phyloP scores from a whole-genome alignment of 805 yeast species.

The Saccharomycopsis amapae region DNA sequence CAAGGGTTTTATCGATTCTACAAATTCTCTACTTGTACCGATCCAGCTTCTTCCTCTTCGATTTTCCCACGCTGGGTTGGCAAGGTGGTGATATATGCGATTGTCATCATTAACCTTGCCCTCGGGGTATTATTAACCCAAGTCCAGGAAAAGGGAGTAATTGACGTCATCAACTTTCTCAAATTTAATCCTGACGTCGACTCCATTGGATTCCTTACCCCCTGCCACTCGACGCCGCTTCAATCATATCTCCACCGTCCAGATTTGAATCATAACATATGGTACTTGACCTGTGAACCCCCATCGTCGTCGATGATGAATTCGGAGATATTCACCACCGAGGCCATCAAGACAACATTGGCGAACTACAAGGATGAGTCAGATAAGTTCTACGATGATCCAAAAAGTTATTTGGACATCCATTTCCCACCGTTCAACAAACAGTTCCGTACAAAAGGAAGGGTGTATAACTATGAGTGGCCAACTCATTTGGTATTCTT shows the following conservation, averaged over 20 bases:
- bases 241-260: conserved; percentile 71
- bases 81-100: conserved; percentile 23
- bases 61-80: too few species aligned
- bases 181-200: conserved; percentile 34
- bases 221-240: conserved; percentile 98
- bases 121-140: conserved; percentile 48
- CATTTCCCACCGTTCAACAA: conserved; percentile 41
- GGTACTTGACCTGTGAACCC: conserved; percentile 91
- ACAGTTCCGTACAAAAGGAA: conserved; percentile 24
- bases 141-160: conserved; percentile 83
- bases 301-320: conserved; percentile 40
- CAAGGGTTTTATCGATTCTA: conserved; percentile 27
- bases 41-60: not conserved
- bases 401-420: conserved; percentile 44
- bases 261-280: conserved; percentile 39
- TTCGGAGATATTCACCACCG: conserved; percentile 10
- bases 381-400: conserved; percentile 70
- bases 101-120: conserved; percentile 32
- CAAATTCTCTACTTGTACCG: not conserved
- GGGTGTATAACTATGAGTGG: conserved; percentile 42
- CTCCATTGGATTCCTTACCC: conserved; percentile 78
- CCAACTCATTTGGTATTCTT: conserved; percentile 71
- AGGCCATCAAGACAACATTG: conserved; percentile 24
- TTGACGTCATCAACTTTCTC: conserved; percentile 53
- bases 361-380: conserved; percentile 72